Evolutionary conservation across 371 early-diverging fungal genomes (phyloP), one percentile per base, ranked within the genome.

Genomic region (Rhizomucor miehei): DNA sequence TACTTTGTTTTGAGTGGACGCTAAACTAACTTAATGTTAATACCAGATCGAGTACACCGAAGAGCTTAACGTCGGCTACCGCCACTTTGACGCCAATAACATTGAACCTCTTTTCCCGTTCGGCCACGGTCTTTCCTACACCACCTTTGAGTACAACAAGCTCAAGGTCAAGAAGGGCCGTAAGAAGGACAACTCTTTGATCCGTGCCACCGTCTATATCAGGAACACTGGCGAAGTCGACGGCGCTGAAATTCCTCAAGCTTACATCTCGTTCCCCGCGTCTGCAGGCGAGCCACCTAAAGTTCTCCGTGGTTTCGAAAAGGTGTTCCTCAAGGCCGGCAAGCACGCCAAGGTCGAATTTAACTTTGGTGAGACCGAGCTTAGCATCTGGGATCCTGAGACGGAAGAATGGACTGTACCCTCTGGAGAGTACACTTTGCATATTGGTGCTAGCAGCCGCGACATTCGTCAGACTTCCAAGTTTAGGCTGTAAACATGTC

Each of bases 81-180:
- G 71, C 21, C 68, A 62, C 56, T 66, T 66, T 56, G 77, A 83
- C 25, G 64, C 65, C 40, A 52, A 66, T 25, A 59, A 60, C 40
- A 77, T 80, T 41, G 49, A 59, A 8, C 82, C 83, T 35, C 48
- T 72, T 21, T 79, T 72, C 59, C 59, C 62, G 16, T 85, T 85
- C 44, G 85, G 82, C 10, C 71, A 58, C 55, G 85, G 85, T 38
- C 55, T 85, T 20, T 79, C 80, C 0, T 85, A 82, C 67, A 79
- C 83, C 9, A 59, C 44, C 0, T 85, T 85, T 54, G 44, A 46
- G 13, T 82, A 82, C 60, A 54, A 52, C 29, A 19, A 52, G 1
- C 29, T 56, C 35, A 44, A 55, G 6, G 47, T 45, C 16, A 14
- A 41, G n/a, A 44, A 38, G 0, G 14, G 39, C n/a, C 2, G 21